These are phyloP conservation scores for Saccharomyces hybrid DNA, from an alignment of 1,139 yeast genomes.

Conservation along the genomic window DNA sequence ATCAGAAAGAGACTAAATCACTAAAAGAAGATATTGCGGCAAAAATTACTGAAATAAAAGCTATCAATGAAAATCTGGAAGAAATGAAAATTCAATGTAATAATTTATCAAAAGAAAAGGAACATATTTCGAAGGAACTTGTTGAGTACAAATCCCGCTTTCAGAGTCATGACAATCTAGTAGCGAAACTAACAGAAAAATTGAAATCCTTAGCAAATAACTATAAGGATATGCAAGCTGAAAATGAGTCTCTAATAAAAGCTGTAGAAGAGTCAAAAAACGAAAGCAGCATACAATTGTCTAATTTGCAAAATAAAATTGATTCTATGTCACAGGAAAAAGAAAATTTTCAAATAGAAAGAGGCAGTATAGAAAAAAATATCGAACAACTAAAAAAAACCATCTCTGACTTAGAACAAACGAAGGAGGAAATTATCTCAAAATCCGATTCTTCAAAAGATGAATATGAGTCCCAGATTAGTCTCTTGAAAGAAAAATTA, in stretches of 20 bases:
- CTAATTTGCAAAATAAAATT: constrained; percentile 7
- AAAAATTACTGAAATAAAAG: constrained; percentile 15
- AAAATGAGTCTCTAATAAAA: constrained; percentile 19
- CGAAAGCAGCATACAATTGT: constrained; percentile 3
- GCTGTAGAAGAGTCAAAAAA: constrained; percentile 8
- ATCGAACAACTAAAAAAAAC: not conserved
- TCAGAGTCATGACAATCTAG: constrained; percentile 25
- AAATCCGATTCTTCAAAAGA: not conserved
- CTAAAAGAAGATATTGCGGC: constrained; percentile 10
- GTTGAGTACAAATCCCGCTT: constrained; percentile 24
- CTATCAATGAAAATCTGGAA: constrained; percentile 10
- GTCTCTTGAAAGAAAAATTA: not conserved
- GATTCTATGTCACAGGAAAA: constrained; percentile 10
- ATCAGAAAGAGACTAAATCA: constrained; percentile 27
- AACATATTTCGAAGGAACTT: constrained; percentile 16
- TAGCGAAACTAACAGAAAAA: constrained; percentile 34
- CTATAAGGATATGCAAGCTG: constrained; percentile 25
- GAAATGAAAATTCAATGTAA: not conserved
- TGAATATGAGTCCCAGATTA: not conserved
- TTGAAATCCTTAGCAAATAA: constrained; percentile 31
- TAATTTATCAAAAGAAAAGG: constrained; percentile 10
- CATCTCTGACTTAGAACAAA: not conserved
- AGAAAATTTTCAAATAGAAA: constrained; percentile 6
- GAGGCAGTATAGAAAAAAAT: constrained; percentile 2
- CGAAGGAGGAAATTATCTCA: not conserved